Evolutionary conservation across 2,329 filamentous ascomycete genomes (phyloP), one percentile per base, ranked within the genome.

Genomic region (Dactylella cylindrospora): DNA sequence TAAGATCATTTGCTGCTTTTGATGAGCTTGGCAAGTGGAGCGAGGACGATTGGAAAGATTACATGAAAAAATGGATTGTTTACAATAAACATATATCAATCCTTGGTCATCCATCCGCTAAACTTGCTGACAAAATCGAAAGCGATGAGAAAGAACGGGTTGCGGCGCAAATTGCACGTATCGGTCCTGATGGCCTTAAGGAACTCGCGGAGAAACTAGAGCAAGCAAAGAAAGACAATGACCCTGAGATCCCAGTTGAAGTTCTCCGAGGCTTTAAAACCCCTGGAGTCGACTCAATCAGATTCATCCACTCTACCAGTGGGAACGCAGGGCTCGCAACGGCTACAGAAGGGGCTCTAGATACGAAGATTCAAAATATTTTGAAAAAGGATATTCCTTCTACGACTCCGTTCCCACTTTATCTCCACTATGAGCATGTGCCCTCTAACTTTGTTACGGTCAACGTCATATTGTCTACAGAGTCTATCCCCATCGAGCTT

Each of bases 361-460:
- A 39, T 13, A 91, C 88, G 66, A 72, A 79, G 3, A 81, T 88
- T 3, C 93, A 98, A 72, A 78, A 82, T 61, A 74, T 84, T 41
- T 82, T 98, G 41, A 88, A 97, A 70, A 76, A 78, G 10, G 82
- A 88, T 32, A 78, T 80, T 29, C 73, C 77, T 9, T 32, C 52
- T 66, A 75, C 13, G 77, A 76, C 5, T 76, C 78, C 12, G 71
- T 84, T n/a, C 86, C 57, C 89, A 0, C 76, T 97, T 2, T 98
- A 96, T 73, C 79, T 98, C n/a, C 91, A 98, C 73, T 98, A 94
- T 67, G 93, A 98, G 73, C 85, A 95, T 70, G 90, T 97, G 10
- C 85, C 86, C 1, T 94, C 88, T 59, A 95, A 89, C 70, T 98
- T 98, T 72, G 89, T 95, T 5, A 86, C 91, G 68, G 80, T 97